These are phyloP conservation scores for Cavenderia fasciculata DNA, from an alignment of 78 protist species.

Conservation along the genomic window DNA sequence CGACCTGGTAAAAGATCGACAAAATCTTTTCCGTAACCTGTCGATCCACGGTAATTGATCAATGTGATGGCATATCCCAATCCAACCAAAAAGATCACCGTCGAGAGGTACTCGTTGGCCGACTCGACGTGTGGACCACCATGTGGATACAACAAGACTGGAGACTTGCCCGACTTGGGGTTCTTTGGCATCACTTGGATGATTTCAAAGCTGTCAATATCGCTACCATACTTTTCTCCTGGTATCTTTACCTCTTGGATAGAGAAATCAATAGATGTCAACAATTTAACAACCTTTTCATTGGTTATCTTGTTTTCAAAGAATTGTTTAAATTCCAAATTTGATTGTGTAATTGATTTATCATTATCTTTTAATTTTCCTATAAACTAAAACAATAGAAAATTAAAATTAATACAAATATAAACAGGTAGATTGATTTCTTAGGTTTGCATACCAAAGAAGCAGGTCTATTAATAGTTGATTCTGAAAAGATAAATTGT, in stretches of 20 bases:
- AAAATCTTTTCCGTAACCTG: slow-evolving; percentile 64
- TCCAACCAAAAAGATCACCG: not conserved
- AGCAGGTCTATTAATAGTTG: not conserved
- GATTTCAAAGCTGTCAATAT: slow-evolving; percentile 30
- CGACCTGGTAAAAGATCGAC: slow-evolving; percentile 14
- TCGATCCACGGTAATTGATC: slow-evolving; percentile 66
- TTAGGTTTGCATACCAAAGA: not conserved
- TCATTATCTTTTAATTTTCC: not conserved
- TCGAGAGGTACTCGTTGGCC: not conserved
- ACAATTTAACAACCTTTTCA: not conserved
- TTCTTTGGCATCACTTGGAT: slow-evolving; percentile 34
- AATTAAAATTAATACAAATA: not conserved
- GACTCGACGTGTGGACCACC: slow-evolving; percentile 58
- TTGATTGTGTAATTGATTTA: not conserved
- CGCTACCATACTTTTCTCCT: not conserved
- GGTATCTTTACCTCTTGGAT: slow-evolving; percentile 2
- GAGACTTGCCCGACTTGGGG: not conserved
- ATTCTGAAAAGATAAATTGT: not conserved
- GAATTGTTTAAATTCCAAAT: not conserved
- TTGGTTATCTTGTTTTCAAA: not conserved
- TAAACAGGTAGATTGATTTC: not conserved
- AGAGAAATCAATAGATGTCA: not conserved
- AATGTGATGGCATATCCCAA: slow-evolving; percentile 40
- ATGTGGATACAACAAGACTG: slow-evolving; percentile 35
- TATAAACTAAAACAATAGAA: not conserved